Evolutionary conservation across 371 early-diverging fungal genomes (phyloP).

Genomic region (Mucor irregularis): DNA sequence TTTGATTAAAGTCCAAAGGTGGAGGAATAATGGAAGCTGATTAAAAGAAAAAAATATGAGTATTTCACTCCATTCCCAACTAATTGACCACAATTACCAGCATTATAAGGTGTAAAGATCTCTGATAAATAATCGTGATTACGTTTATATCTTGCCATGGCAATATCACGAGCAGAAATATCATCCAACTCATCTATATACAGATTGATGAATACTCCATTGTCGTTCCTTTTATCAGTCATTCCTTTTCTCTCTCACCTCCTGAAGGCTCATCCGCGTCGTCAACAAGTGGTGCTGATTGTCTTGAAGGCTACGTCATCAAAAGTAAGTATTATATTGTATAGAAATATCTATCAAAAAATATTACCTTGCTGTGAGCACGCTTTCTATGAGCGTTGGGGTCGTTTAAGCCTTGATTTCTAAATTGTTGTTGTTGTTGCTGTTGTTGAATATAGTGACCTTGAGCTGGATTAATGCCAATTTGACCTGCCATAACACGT

Average conservation of each 20-base stretch:
- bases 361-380: constrained; percentile 26
- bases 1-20: constrained; percentile 32
- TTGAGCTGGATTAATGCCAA: constrained; percentile 15
- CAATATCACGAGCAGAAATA: constrained; percentile 65
- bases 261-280: constrained; percentile 34
- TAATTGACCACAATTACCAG: no score
- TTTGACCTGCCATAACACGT: constrained; percentile 13
- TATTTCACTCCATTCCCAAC: background rate
- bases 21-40: constrained; percentile 43
- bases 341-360: background rate
- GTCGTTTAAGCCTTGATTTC: constrained; percentile 21
- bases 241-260: no score
- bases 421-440: constrained; percentile 23
- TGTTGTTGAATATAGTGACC: constrained; percentile 24
- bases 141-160: constrained; percentile 80
- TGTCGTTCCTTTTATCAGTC: no score
- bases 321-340: background rate
- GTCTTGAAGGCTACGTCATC: constrained; percentile 10
- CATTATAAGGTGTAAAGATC: constrained; percentile 74
- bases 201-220: background rate
- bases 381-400: constrained; percentile 19
- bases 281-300: constrained; percentile 16
- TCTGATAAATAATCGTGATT: constrained; percentile 79
- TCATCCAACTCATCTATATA: constrained; percentile 71
- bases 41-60: background rate